Percentiles rank a stretch among this genome's conserved stretches.
These are phyloP conservation scores for Fusarium foetens DNA, from an alignment of 2,329 filamentous ascomycete species.

Conservation along the genomic window DNA sequence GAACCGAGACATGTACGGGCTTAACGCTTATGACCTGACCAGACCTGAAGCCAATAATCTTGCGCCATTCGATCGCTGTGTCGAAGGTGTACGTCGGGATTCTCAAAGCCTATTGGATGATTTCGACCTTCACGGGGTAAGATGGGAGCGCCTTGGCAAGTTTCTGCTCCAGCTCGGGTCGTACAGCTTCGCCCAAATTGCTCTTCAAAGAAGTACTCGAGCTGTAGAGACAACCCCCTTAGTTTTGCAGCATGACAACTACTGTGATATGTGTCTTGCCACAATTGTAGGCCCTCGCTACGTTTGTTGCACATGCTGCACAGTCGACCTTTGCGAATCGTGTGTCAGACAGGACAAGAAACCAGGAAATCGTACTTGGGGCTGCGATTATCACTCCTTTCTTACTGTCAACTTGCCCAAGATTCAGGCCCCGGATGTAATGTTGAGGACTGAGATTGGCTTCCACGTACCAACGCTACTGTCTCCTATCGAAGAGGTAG, in stretches of 20 bases:
- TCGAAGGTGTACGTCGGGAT: conserved; percentile 13
- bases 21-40: conserved; percentile 12
- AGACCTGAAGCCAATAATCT: background rate
- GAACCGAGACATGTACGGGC: conserved; percentile 27
- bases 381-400: conserved; percentile 20
- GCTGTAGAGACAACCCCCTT: conserved; percentile 9
- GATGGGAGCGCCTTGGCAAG: conserved; percentile 25
- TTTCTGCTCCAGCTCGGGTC: conserved; percentile 19
- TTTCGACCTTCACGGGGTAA: background rate
- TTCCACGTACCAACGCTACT: background rate
- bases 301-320: conserved; percentile 19
- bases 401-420: background rate
- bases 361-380: conserved; percentile 19
- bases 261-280: conserved; percentile 24
- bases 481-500: conserved; percentile 13
- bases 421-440: background rate
- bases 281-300: background rate
- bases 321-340: conserved; percentile 9
- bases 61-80: background rate
- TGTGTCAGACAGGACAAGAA: conserved; percentile 8
- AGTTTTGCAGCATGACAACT: conserved; percentile 10
- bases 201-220: conserved; percentile 17
- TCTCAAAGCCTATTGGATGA: conserved; percentile 18
- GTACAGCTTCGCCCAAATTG: conserved; percentile 23
- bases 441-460: background rate